phyloP scores from a whole-genome alignment of 768 basidiomycete genomes.

The Xerocomus spinulosus region DNA sequence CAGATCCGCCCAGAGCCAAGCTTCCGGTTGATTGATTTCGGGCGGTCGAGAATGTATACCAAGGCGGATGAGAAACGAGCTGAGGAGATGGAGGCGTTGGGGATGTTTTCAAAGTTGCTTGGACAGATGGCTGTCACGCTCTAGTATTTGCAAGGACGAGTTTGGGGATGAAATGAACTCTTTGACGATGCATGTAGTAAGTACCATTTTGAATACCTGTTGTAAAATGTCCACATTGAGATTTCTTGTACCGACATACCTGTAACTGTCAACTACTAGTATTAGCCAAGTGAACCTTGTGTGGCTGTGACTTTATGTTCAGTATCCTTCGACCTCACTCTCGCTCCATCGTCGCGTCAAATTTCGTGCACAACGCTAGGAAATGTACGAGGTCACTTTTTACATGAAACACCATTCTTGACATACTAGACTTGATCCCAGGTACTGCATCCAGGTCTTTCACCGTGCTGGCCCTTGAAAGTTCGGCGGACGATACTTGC shows the following conservation, averaged over 20 bases:
- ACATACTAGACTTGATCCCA: neutral
- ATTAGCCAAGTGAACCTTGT: no score
- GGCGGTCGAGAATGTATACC: slow-evolving; percentile 28
- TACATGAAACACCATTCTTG: neutral
- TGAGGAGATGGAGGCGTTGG: slow-evolving; percentile 8
- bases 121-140: slow-evolving; percentile 5
- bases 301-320: slow-evolving; percentile 3
- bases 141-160: no score
- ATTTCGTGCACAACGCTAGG: neutral
- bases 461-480: slow-evolving; percentile 75
- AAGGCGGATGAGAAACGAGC: neutral
- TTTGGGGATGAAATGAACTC: no score
- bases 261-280: no score
- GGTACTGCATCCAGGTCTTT: slow-evolving; percentile 29
- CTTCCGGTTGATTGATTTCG: slow-evolving; percentile 52
- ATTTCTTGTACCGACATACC: no score
- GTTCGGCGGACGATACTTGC: slow-evolving; percentile 93
- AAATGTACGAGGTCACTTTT: neutral
- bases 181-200: no score
- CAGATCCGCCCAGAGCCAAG: slow-evolving; percentile 14
- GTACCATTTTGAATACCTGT: no score
- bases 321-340: neutral
- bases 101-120: neutral
- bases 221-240: no score
- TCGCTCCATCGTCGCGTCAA: neutral